Evolutionary conservation across 371 early-diverging fungal species (phyloP).

Genomic region (Lichtheimia ramosa): DNA sequence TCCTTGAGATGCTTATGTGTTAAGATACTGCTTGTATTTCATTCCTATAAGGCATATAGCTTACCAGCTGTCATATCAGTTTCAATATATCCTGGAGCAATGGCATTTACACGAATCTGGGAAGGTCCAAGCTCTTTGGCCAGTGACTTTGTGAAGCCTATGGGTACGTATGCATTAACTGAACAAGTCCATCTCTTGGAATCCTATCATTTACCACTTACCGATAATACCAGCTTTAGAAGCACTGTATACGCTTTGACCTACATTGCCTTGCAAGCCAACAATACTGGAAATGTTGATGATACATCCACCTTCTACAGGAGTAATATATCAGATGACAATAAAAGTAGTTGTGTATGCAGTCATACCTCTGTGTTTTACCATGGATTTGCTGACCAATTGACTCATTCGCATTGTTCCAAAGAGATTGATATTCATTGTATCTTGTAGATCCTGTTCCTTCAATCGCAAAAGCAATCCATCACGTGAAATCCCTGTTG

Average conservation of each 20-base stretch:
- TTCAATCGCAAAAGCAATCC: constrained; percentile 54
- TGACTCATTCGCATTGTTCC: constrained; percentile 72
- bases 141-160: constrained; percentile 78
- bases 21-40: neutral
- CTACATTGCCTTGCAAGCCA: constrained; percentile 77
- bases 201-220: constrained; percentile 13
- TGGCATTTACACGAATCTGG: constrained; percentile 76
- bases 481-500: constrained; percentile 58
- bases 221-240: constrained; percentile 86
- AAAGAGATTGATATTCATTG: constrained; percentile 68
- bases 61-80: constrained; percentile 80
- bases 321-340: neutral
- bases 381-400: constrained; percentile 56
- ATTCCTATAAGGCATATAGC: neutral
- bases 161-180: neutral
- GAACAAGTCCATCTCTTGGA: neutral
- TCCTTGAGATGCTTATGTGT: neutral
- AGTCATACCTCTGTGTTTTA: constrained; percentile 52
- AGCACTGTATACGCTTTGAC: constrained; percentile 80
- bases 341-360: neutral
- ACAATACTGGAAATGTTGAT: constrained; percentile 84
- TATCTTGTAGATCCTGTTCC: constrained; percentile 46
- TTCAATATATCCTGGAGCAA: constrained; percentile 89
- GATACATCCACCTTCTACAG: constrained; percentile 61
- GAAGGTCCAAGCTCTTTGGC: constrained; percentile 80